Conservation (phyloP, 176 grass and related monocot genomes). For the Areca catechu region DNA sequence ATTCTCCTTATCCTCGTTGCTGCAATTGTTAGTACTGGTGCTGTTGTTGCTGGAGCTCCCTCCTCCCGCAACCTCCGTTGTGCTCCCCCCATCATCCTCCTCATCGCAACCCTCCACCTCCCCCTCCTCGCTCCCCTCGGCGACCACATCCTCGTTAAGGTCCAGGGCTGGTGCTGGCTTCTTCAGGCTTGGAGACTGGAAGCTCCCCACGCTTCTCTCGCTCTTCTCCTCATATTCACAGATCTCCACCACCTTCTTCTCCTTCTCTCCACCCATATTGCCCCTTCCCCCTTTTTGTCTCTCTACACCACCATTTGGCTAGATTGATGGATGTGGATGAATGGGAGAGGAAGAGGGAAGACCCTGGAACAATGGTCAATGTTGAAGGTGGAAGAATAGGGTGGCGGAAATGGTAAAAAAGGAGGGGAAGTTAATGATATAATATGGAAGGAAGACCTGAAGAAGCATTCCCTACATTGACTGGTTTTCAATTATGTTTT, state of each 20-base stretch:
- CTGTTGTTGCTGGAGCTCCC: slow-evolving; percentile 51
- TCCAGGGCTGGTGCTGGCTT: slow-evolving; percentile 29
- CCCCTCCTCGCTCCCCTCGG: slow-evolving; percentile 29
- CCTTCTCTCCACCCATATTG: slow-evolving; percentile 21
- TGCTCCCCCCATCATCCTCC: slow-evolving; percentile 35
- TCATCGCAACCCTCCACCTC: slow-evolving; percentile 17
- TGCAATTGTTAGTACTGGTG: slow-evolving; percentile 32
- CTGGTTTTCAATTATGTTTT: slow-evolving; percentile 1
- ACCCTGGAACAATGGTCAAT: slow-evolving; percentile 22
- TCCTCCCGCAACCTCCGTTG: slow-evolving; percentile 27
- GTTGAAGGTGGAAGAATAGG: slow-evolving; percentile 16
- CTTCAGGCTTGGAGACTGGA: neutral
- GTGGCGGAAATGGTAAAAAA: slow-evolving; percentile 23
- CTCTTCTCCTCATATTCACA: slow-evolving; percentile 29
- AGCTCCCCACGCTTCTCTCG: neutral
- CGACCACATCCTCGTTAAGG: slow-evolving; percentile 45
- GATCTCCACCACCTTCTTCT: slow-evolving; percentile 40
- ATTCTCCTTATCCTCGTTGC: slow-evolving; percentile 17
- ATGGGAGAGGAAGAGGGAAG: slow-evolving; percentile 31
- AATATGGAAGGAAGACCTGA: slow-evolving; percentile 32
- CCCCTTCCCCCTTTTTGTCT: slow-evolving; percentile 9
- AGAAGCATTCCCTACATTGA: slow-evolving; percentile 86
- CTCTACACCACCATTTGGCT: slow-evolving; percentile 19
- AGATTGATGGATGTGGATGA: slow-evolving; percentile 24
- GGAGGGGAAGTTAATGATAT: slow-evolving; percentile 24